Evolutionary conservation across 495 filamentous ascomycete species (phyloP), one percentile per base, ranked within the genome.

Genomic region (Lasiosphaeria miniovina): DNA sequence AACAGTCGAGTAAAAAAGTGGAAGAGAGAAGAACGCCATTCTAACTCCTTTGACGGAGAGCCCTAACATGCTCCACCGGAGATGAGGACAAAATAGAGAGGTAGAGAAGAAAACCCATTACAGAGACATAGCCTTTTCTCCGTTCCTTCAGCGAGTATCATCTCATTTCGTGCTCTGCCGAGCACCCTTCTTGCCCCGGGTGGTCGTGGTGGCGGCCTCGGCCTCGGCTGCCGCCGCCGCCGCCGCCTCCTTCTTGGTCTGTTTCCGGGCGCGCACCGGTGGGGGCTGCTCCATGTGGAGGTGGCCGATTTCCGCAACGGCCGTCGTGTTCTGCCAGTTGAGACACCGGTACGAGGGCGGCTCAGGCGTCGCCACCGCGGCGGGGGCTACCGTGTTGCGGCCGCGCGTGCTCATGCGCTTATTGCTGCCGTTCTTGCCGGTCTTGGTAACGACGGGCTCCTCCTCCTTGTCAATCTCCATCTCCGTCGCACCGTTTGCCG

Each of bases 311-410:
- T 96, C 86, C 2, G 85, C 81, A 6, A 91, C 63, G 15, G 90
- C 91, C 55, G 84, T 88, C 0, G 79, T 85, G 69, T 98, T 98
- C 45, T 78, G 79, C 95, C 95, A 98, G 11, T 74, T 75, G 43
- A 96, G 75, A 69, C 93, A 98, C 32, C 89, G 84, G 68, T 89
- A 86, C 40, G 76, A 41, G 65, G 57, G 77, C 66, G 58, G 65
- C 56, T 74, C 75, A 10, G 72, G 85, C 73, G 61, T 88, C 76
- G 61, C 49, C 38, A 84, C 80, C 46, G 90, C 83, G 76, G 61
- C 50, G 36, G 84, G 79, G 43, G 90, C 82, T 1, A 80, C 81
- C 73, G 93, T 90, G 17, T 32, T 54, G 14, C 60, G 51, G 3
- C 81, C 87, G 41, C 93, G 81, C 2, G 91, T 96, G 46, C 82